Percentiles rank a stretch among this genome's conserved stretches.
phyloP scores from a whole-genome alignment of 73 alveolate species.

The Tetrahymena elliotti region DNA sequence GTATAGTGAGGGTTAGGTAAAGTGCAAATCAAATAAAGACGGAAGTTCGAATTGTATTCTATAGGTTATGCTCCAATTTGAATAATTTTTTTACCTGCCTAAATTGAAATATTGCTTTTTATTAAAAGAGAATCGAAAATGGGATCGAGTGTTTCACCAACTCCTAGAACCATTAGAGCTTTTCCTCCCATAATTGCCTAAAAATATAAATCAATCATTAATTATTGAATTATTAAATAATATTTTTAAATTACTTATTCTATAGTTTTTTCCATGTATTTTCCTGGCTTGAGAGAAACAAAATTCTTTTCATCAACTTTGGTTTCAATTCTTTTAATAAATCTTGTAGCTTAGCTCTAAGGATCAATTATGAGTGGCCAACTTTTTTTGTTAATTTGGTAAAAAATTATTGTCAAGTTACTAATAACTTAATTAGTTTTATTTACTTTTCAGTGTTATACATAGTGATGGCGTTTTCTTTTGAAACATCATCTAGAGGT shows the following conservation, averaged over 20 bases:
- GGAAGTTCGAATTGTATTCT: slow-evolving; percentile 71
- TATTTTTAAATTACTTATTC: slow-evolving; percentile 58
- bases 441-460: slow-evolving; percentile 51
- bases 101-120: slow-evolving; percentile 45
- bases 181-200: slow-evolving; percentile 67
- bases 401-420: neutral
- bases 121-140: slow-evolving; percentile 84
- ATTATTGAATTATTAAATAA: slow-evolving; percentile 33
- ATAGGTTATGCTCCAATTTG: slow-evolving; percentile 60
- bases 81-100: slow-evolving; percentile 58
- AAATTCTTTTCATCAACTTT: slow-evolving; percentile 51
- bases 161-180: slow-evolving; percentile 73
- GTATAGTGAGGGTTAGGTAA: slow-evolving; percentile 93
- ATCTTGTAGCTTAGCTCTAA: slow-evolving; percentile 87
- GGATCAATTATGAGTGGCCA: slow-evolving; percentile 96
- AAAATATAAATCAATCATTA: slow-evolving; percentile 4
- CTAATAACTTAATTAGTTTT: neutral
- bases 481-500: slow-evolving; percentile 85
- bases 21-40: slow-evolving; percentile 84
- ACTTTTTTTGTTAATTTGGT: neutral
- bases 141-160: slow-evolving; percentile 85
- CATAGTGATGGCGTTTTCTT: slow-evolving; percentile 88
- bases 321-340: slow-evolving; percentile 72
- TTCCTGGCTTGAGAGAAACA: slow-evolving; percentile 3
- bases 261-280: slow-evolving; percentile 42